phyloP scores from a whole-genome alignment of 1,284 basidiomycete species.

The Trichosporon sp. region DNA sequence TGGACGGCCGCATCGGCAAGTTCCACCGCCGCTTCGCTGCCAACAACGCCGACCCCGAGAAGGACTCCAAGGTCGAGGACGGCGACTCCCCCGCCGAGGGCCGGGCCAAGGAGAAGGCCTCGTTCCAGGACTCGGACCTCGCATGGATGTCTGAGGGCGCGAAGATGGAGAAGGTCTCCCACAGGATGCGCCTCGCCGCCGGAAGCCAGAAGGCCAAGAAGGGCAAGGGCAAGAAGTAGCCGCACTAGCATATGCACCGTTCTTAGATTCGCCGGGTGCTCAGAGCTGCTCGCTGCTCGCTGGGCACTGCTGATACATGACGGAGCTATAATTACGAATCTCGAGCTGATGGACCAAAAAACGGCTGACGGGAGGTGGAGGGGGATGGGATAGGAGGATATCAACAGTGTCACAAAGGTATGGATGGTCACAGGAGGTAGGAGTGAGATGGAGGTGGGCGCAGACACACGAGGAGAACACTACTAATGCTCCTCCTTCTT shows the following conservation, averaged over 20 bases:
- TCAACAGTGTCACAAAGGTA: not conserved
- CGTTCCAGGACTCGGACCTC: conserved; percentile 38
- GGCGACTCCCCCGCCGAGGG: not conserved
- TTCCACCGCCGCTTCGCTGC: conserved; percentile 65
- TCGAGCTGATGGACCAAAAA: not conserved
- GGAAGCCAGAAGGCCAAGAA: conserved; percentile 15
- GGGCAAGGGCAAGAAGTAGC: conserved; percentile 30
- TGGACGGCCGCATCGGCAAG: conserved; percentile 68
- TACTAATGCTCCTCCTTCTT: conserved; percentile 7
- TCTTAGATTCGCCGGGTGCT: not conserved
- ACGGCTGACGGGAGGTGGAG: not conserved
- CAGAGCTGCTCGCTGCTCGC: not conserved
- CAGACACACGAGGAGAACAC: not conserved
- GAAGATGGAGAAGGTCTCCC: conserved; percentile 42
- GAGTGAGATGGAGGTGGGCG: not conserved
- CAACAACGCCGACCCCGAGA: conserved; percentile 8
- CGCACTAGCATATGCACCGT: conserved; percentile 11
- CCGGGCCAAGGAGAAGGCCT: conserved; percentile 12
- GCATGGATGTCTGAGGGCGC: conserved; percentile 50
- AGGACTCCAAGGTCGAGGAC: not conserved
- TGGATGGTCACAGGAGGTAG: not conserved
- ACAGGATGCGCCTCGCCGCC: conserved; percentile 23
- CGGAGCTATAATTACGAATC: not conserved
- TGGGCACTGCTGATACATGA: not conserved
- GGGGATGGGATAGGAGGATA: not conserved